Base-by-base conservation (phyloP, 257 asterid genomes). In the Sherardia arvensis region DNA sequence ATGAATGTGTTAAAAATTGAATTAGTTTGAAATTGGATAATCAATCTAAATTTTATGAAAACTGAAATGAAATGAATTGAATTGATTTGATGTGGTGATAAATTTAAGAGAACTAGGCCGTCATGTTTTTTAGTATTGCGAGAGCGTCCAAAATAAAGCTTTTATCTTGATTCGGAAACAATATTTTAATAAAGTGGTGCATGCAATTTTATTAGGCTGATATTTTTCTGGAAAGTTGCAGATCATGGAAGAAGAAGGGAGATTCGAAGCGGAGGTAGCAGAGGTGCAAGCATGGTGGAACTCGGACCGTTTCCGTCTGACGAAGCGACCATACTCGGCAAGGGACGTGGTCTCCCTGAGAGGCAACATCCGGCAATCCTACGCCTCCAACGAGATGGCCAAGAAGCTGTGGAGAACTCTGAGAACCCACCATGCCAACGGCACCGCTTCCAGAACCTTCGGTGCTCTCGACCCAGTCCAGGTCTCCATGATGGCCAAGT, bases 251-350 rank as follows among this genome's bases (percentile, higher is more conserved):
- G 99, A 92, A 74, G 99, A 90, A 70, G 87, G 91, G 32, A 81
- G 95, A 21, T 93, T 93, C 32, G 92, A 93, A 67, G 69, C 90
- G 4, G 97, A 93, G 64, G 96, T 87, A 9, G 95, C 92, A 0
- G 96, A 87, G 76, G 88, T 93, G 88, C 90, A 90, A 72, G 72
- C 97, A 51, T 93, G 99, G 96, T 93, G 97, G 99, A 87, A 73
- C 95, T 82, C 94, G 4, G 97, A 93, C 68, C 68, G 99, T 26
- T 90, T 90, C 85, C 78, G 68, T 81, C 85, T 82, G 57, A 87
- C 99, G 11, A 83, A 79, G 60, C 88, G 97, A 70, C 95, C 97
- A 0, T 90, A 87, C 84, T 79, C 99, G 47, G 99, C 97, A 59
- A 77, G 95, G 4, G 99, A 93, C 70, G 96, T 87, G 47, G 97